Evolutionary conservation across 306 rosid species (phyloP).

Genomic region (Acacia melanoxylon): DNA sequence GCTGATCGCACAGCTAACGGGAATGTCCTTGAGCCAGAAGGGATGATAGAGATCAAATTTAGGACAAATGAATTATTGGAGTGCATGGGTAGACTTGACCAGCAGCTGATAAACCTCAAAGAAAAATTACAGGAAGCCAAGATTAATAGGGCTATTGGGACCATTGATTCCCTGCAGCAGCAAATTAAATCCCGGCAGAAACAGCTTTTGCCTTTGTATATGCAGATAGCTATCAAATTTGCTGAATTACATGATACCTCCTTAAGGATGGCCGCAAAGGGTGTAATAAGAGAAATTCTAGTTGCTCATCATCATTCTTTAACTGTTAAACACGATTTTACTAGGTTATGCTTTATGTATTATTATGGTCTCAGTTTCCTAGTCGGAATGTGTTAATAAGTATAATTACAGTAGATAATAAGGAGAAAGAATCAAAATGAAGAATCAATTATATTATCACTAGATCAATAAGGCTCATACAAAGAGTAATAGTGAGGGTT

Average conservation of each 20-base stretch:
- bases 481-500: too few relatives aligned
- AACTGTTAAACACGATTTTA: too few relatives aligned
- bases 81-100: constrained; percentile 96
- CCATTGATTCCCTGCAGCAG: constrained; percentile 71
- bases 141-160: constrained; percentile 40
- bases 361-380: too few relatives aligned
- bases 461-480: too few relatives aligned
- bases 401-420: too few relatives aligned
- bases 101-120: constrained; percentile 70
- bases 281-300: constrained; percentile 82
- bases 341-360: too few relatives aligned
- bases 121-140: constrained; percentile 78
- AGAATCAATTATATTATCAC: too few relatives aligned
- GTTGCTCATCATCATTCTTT: too few relatives aligned
- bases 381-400: too few relatives aligned
- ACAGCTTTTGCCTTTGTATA: constrained; percentile 92
- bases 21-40: constrained; percentile 98
- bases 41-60: constrained; percentile 97
- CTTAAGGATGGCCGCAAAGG: constrained; percentile 95
- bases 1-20: constrained; percentile 94
- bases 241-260: constrained; percentile 98
- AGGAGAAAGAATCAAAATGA: too few relatives aligned
- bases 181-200: constrained; percentile 84
- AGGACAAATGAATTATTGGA: constrained; percentile 89
- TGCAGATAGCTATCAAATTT: constrained; percentile 91